Conservation (phyloP, 495 filamentous ascomycete genomes). For the Pseudoneurospora amorphoporcata region DNA sequence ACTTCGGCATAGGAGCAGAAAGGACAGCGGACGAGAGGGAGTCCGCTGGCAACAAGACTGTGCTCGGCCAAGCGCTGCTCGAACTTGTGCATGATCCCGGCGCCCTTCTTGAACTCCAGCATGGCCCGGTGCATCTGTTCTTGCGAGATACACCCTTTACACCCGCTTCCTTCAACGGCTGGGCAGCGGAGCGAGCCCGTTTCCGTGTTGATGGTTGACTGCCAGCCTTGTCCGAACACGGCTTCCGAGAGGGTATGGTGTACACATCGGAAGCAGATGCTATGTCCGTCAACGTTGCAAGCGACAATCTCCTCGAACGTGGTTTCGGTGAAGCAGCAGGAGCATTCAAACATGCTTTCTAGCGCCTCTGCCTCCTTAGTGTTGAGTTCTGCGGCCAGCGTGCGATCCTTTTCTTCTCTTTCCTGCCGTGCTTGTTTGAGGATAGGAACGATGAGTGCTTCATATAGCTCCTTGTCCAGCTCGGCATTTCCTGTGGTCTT, state of each 20-base stretch:
- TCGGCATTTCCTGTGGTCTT: constrained; percentile 66
- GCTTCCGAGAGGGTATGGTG: constrained; percentile 69
- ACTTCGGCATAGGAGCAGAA: constrained; percentile 87
- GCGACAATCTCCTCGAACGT: constrained; percentile 74
- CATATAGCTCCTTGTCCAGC: constrained; percentile 68
- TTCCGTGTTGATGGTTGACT: constrained; percentile 60
- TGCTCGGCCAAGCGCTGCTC: constrained; percentile 69
- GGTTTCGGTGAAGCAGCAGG: constrained; percentile 73
- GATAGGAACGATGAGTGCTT: constrained; percentile 56
- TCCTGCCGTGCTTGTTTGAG: constrained; percentile 41
- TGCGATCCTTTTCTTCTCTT: constrained; percentile 52
- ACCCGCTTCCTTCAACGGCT: constrained; percentile 58
- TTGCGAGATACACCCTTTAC: constrained; percentile 59
- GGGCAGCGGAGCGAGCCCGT: constrained; percentile 69
- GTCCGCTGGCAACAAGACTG: constrained; percentile 53
- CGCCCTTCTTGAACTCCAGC: constrained; percentile 52
- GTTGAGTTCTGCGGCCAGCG: constrained; percentile 58
- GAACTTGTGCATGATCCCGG: constrained; percentile 58
- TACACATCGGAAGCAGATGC: constrained; percentile 81
- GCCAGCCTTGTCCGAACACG: constrained; percentile 87
- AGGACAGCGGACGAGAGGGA: constrained; percentile 76
- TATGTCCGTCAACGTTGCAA: constrained; percentile 62
- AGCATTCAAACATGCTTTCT: constrained; percentile 72
- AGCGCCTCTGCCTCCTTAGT: constrained; percentile 61
- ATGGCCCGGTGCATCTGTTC: constrained; percentile 63